phyloP scores from a whole-genome alignment of 257 asterid species.

The Salvia splendens region DNA sequence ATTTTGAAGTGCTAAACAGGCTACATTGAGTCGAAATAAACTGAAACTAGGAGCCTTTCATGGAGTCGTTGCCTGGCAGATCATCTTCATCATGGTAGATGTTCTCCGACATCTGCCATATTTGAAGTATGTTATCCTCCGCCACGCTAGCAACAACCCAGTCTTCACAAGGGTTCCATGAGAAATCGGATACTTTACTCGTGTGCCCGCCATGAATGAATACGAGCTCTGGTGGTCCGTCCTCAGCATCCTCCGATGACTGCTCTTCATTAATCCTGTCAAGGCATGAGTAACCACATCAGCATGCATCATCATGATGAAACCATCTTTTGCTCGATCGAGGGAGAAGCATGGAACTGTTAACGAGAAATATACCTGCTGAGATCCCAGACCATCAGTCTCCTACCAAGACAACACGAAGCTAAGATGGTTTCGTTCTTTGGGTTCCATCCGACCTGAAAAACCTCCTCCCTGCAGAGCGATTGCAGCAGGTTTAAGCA shows the following conservation, averaged over 20 bases:
- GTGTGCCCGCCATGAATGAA: slow-evolving; percentile 97
- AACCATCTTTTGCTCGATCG: not conserved
- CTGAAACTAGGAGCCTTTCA: slow-evolving; percentile 43
- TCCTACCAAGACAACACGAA: slow-evolving; percentile 94
- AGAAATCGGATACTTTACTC: slow-evolving; percentile 89
- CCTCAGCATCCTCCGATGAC: slow-evolving; percentile 81
- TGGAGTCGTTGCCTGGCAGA: slow-evolving; percentile 67
- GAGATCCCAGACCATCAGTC: slow-evolving; percentile 96
- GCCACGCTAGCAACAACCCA: slow-evolving; percentile 98
- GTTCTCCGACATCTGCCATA: slow-evolving; percentile 98
- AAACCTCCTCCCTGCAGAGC: slow-evolving; percentile 11
- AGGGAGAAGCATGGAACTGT: not conserved
- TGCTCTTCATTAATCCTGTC: slow-evolving; percentile 85
- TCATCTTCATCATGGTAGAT: slow-evolving; percentile 94
- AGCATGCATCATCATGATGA: not conserved
- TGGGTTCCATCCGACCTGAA: slow-evolving; percentile 31
- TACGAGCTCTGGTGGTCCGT: slow-evolving; percentile 92
- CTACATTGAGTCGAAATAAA: not conserved
- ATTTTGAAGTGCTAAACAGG: not conserved
- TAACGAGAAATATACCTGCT: slow-evolving; percentile 68
- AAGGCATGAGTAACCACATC: not conserved
- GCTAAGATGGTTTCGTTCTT: slow-evolving; percentile 82
- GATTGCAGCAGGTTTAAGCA: not conserved
- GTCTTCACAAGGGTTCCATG: slow-evolving; percentile 96
- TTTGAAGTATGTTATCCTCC: slow-evolving; percentile 89